Evolutionary conservation across 148 eudicot species (phyloP), one percentile per base, ranked within the genome.

Genomic region (Nyssa sinensis): DNA sequence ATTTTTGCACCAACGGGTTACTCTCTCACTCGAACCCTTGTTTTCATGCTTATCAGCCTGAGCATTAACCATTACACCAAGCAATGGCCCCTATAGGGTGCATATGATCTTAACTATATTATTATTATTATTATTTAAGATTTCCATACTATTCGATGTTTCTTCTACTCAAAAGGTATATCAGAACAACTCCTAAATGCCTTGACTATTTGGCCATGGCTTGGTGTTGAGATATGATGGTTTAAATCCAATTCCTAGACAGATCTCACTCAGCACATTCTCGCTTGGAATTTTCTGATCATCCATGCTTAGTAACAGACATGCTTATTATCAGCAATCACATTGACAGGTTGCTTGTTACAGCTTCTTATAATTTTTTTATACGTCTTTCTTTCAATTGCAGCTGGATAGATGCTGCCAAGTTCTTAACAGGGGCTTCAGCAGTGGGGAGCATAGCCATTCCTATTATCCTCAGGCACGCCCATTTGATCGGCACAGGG

Each of bases 321-420:
- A n/a, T 51, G 73, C 44, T 57, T 33, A 17, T 70, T 34, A 12
- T 17, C 23, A 32, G 74, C 32, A 13, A 34, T 17, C 49, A 17
- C 35, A 29, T n/a, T 55, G 59, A n/a, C 25, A 21, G 59, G 59
- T 55, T 55, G 2, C 25, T 60, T 27, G 32, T 61, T 61, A 1
- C 19, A 25, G 64, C 14, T 61, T 8, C 14, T 24, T 61, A 60
- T 25, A 0, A 2, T 24, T 23, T 66, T 34, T 60, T 49, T n/a
- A 16, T 64, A 33, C 5, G 33, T 61, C 27, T 27, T 2, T 53
- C 23, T 28, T 27, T 71, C 5, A 28, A 10, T 59, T 75, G 83
- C 88, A 95, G 98, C 23, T 95, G 98, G 98, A 78, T 95, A 59
- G 92, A 92, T 81, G 98, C 96, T 10, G 98, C 97, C 17, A 95